A percentile compares a stretch with the other conserved stretches of the same genome.
Evolutionary conservation across 2,329 filamentous ascomycete genomes (phyloP).

Genomic region (Graphilbum ipis-grandicollis): DNA sequence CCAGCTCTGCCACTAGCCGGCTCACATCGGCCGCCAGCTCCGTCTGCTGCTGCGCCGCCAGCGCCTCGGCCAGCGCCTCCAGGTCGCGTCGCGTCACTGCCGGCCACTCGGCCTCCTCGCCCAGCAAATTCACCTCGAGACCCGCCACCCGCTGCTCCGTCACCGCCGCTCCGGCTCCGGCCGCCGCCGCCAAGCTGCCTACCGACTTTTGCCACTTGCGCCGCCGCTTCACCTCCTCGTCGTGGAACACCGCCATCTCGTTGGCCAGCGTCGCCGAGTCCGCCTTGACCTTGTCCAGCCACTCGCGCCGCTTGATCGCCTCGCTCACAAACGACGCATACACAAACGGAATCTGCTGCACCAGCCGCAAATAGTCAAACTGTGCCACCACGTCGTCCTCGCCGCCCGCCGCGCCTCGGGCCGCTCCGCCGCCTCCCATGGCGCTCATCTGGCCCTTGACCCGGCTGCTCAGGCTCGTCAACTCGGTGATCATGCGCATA

Average conservation of each 20-base stretch:
- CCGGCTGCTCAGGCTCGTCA: slow-evolving; percentile 58
- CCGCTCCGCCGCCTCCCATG: slow-evolving; percentile 22
- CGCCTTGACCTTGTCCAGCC: slow-evolving; percentile 75
- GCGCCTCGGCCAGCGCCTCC: slow-evolving; percentile 48
- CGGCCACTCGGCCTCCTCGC: slow-evolving; percentile 70
- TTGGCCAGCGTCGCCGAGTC: slow-evolving; percentile 81
- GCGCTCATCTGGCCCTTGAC: slow-evolving; percentile 56
- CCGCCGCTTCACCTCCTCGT: slow-evolving; percentile 77
- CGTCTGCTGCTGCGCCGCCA: slow-evolving; percentile 50
- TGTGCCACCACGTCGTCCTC: slow-evolving; percentile 61
- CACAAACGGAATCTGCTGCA: slow-evolving; percentile 70
- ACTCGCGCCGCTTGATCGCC: slow-evolving; percentile 71
- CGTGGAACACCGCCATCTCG: slow-evolving; percentile 80
- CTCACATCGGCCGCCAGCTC: slow-evolving; percentile 53
- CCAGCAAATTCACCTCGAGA: slow-evolving; percentile 71
- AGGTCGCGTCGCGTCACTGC: slow-evolving; percentile 58
- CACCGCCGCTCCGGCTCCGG: slow-evolving; percentile 12
- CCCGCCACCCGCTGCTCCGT: slow-evolving; percentile 54
- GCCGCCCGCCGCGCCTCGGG: slow-evolving; percentile 12
- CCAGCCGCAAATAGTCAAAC: slow-evolving; percentile 63
- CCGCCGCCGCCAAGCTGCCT: slow-evolving; percentile 43
- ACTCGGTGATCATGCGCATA: slow-evolving; percentile 67
- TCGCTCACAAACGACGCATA: slow-evolving; percentile 84
- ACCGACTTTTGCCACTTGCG: slow-evolving; percentile 83
- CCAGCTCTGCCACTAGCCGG: slow-evolving; percentile 63